A percentile compares a stretch with the other conserved stretches of the same genome.
These are phyloP conservation scores for Nakaseomyces delphensis DNA, from an alignment of 1,139 yeast genomes.

Conservation along the genomic window DNA sequence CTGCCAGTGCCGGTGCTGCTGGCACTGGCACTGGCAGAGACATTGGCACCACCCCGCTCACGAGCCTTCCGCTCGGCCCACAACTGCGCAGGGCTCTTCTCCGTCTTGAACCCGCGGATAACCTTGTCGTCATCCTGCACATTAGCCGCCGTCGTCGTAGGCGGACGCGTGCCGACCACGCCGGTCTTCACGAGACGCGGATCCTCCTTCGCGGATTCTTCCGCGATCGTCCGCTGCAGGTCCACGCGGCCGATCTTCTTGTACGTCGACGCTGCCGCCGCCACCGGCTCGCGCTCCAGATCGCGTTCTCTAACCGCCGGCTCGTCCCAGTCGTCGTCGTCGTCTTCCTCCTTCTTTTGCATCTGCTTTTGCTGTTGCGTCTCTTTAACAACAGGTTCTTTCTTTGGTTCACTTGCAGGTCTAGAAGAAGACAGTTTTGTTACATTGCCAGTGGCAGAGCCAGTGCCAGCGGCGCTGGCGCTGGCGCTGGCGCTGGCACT, in stretches of 20 bases:
- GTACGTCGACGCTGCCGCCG: slow-evolving; percentile 41
- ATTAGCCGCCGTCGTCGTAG: slow-evolving; percentile 10
- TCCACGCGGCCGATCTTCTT: slow-evolving; percentile 54
- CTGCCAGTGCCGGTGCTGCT: not conserved
- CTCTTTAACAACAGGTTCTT: no score
- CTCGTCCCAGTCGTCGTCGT: slow-evolving; percentile 55
- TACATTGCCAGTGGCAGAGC: slow-evolving; percentile 38
- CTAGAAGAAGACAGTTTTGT: slow-evolving; percentile 37
- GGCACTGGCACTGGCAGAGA: slow-evolving; percentile 2
- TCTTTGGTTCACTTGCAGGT: no score
- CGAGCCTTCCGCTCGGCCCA: slow-evolving; percentile 88
- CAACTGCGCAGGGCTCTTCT: slow-evolving; percentile 88
- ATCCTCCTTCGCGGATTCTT: slow-evolving; percentile 34
- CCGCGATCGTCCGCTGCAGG: slow-evolving; percentile 34
- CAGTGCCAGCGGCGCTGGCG: slow-evolving; percentile 24
- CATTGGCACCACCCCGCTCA: slow-evolving; percentile 13
- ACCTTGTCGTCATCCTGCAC: slow-evolving; percentile 38
- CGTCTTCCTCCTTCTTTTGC: slow-evolving; percentile 15
- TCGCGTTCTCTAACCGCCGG: slow-evolving; percentile 67
- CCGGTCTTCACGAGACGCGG: slow-evolving; percentile 32
- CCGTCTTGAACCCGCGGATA: slow-evolving; percentile 59
- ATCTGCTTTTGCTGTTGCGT: no score
- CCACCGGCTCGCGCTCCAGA: slow-evolving; percentile 52
- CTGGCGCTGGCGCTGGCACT: no score
- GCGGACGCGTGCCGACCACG: slow-evolving; percentile 6